Percentiles rank a stretch among this genome's conserved stretches.
phyloP scores from a whole-genome alignment of 805 yeast species.

The Starmerella vitae region DNA sequence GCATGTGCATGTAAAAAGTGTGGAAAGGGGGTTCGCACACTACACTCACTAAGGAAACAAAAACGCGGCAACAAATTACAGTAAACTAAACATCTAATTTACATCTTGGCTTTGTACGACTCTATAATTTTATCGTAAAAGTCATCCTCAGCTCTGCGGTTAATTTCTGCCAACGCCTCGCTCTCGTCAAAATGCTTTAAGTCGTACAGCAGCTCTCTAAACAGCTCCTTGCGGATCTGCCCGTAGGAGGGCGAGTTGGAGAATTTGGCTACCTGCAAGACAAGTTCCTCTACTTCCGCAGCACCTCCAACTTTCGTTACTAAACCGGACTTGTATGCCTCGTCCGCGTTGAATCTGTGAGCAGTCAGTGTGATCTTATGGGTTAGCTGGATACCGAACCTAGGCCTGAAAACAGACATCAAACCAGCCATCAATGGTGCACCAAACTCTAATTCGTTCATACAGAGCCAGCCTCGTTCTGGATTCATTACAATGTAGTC shows the following conservation, averaged over 20 bases:
- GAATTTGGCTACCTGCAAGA: conserved; percentile 15
- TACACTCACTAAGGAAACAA: too few species aligned
- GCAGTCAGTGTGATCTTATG: conserved; percentile 27
- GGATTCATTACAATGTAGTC: conserved; percentile 32
- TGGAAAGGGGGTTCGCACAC: too few species aligned
- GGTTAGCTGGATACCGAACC: conserved; percentile 24
- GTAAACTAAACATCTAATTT: too few species aligned
- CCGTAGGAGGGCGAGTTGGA: conserved; percentile 27
- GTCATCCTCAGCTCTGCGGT: conserved; percentile 10
- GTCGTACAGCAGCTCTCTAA: conserved; percentile 22
- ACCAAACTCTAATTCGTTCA: conserved; percentile 31
- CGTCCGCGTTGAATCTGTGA: conserved; percentile 38
- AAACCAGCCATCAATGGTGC: conserved; percentile 29
- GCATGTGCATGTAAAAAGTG: too few species aligned
- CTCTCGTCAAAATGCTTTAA: conserved; percentile 16
- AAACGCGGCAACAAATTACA: too few species aligned
- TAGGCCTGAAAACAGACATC: conserved; percentile 26
- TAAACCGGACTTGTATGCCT: conserved; percentile 70
- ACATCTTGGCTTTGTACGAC: conserved; percentile 14
- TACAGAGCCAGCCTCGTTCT: conserved; percentile 28
- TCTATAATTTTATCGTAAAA: conserved; percentile 13
- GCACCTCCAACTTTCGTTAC: conserved; percentile 28
- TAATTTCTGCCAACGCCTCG: conserved; percentile 2
- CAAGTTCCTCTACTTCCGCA: conserved; percentile 26
- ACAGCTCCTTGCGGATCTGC: conserved; percentile 23